phyloP scores from a whole-genome alignment of 2,329 filamentous ascomycete species.

The Penicillium vulpinum region DNA sequence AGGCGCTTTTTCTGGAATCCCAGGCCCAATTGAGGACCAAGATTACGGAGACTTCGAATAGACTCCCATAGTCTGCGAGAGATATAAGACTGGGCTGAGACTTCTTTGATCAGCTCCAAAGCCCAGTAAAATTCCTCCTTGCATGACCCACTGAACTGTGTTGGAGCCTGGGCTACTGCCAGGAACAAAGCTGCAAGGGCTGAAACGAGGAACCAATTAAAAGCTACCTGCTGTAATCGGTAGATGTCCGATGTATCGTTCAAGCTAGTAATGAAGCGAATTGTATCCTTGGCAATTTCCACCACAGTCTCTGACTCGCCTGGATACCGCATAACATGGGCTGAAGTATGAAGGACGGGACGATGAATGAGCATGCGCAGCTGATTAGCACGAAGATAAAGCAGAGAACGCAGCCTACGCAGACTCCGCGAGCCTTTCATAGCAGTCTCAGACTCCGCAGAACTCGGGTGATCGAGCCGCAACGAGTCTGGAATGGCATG shows the following conservation, averaged over 20 bases:
- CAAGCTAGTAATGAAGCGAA: constrained; percentile 59
- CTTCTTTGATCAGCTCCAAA: constrained; percentile 61
- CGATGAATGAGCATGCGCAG: constrained; percentile 87
- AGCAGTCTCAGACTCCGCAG: constrained; percentile 44
- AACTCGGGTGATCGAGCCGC: constrained; percentile 57
- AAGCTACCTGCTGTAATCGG: constrained; percentile 60
- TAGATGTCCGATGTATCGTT: constrained; percentile 64
- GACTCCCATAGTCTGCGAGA: constrained; percentile 64
- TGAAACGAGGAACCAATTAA: constrained; percentile 66
- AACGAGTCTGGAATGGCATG: constrained; percentile 65
- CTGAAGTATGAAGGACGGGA: constrained; percentile 72
- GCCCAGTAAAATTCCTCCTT: constrained; percentile 67
- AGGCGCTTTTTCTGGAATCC: constrained; percentile 31
- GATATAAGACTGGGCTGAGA: constrained; percentile 61
- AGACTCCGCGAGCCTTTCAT: constrained; percentile 58
- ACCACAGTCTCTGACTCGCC: constrained; percentile 68
- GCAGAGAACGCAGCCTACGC: constrained; percentile 74
- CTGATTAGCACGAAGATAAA: constrained; percentile 85
- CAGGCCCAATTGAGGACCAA: constrained; percentile 60
- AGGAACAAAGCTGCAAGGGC: constrained; percentile 64
- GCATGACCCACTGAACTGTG: constrained; percentile 57
- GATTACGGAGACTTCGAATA: constrained; percentile 60
- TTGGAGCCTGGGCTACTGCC: constrained; percentile 62
- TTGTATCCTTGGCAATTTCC: constrained; percentile 64
- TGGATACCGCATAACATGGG: constrained; percentile 74